A percentile compares a stretch with the other conserved stretches of the same genome.
Evolutionary conservation across 352 stramenopile genomes (phyloP).

Genomic region (Pilasporangium apinafurcum): DNA sequence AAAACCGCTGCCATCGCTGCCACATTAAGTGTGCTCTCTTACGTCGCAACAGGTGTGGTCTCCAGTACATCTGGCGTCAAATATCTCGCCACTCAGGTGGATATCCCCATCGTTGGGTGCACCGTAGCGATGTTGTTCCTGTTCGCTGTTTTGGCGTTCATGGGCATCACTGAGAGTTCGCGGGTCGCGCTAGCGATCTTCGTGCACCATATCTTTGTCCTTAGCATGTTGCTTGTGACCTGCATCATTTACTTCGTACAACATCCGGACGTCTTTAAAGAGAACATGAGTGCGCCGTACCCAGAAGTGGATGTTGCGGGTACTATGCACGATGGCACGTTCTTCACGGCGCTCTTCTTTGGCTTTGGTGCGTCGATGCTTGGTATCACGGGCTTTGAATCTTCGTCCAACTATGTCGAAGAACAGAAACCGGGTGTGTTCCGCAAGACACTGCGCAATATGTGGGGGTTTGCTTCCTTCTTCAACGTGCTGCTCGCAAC

Average conservation of each 20-base stretch:
- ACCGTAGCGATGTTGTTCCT: slow-evolving; percentile 51
- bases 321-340: slow-evolving; percentile 24
- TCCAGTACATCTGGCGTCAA: slow-evolving; percentile 64
- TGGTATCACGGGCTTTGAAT: slow-evolving; percentile 87
- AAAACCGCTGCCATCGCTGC: slow-evolving; percentile 75
- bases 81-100: slow-evolving; percentile 71
- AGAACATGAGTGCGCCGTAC: slow-evolving; percentile 53
- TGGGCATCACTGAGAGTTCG: slow-evolving; percentile 77
- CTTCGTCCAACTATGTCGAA: slow-evolving; percentile 82
- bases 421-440: slow-evolving; percentile 76
- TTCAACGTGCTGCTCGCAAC: slow-evolving; percentile 80
- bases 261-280: slow-evolving; percentile 42
- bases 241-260: slow-evolving; percentile 48
- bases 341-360: slow-evolving; percentile 59
- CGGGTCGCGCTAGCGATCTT: slow-evolving; percentile 82
- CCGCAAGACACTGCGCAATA: slow-evolving; percentile 66
- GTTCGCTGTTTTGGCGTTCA: slow-evolving; percentile 63
- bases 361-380: slow-evolving; percentile 75
- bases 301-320: slow-evolving; percentile 53
- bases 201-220: slow-evolving; percentile 60
- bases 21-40: slow-evolving; percentile 81
- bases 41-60: slow-evolving; percentile 80
- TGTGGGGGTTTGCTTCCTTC: slow-evolving; percentile 71
- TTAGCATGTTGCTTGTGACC: slow-evolving; percentile 43
- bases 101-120: slow-evolving; percentile 27